phyloP scores from a whole-genome alignment of 441 rosid genomes.

The Adansonia rubrostipa region DNA sequence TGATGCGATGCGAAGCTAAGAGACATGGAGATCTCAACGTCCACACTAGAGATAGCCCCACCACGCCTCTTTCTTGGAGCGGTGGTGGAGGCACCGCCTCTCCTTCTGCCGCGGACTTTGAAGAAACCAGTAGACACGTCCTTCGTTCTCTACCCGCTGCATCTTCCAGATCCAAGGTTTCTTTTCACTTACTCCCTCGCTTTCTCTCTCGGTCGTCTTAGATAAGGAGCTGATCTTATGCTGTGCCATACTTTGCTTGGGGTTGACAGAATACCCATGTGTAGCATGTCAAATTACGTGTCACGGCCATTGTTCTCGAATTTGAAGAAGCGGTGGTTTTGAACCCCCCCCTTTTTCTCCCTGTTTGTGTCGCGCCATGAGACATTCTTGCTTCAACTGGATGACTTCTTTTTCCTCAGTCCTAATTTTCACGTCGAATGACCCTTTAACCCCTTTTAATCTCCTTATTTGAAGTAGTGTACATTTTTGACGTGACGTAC shows the following conservation, averaged over 20 bases:
- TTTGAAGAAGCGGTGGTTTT: neutral
- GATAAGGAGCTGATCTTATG: neutral
- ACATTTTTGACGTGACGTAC: too few relatives aligned
- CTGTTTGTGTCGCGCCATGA: neutral
- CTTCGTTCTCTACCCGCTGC: constrained; percentile 44
- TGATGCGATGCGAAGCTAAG: constrained; percentile 48
- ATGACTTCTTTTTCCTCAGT: too few relatives aligned
- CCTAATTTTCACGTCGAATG: constrained; percentile 1
- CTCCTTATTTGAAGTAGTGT: constrained; percentile 3
- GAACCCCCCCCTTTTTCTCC: neutral
- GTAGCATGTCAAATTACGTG: neutral
- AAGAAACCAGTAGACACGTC: constrained; percentile 58
- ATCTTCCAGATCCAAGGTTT: constrained; percentile 82
- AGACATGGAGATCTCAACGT: constrained; percentile 59
- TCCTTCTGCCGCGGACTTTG: constrained; percentile 62
- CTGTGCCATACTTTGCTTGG: neutral
- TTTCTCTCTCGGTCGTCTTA: constrained; percentile 17
- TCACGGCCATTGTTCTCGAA: constrained; percentile 4
- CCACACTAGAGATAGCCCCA: constrained; percentile 73
- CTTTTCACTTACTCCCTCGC: constrained; percentile 8
- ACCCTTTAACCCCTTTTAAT: constrained; percentile 16
- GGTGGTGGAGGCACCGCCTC: constrained; percentile 61
- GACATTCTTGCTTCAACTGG: too few relatives aligned
- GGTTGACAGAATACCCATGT: neutral
- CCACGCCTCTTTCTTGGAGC: constrained; percentile 97